Percentiles rank a stretch among this genome's conserved stretches.
These are phyloP conservation scores for Rhamnella rubrinervis DNA, from an alignment of 331 rosid species.

Conservation along the genomic window DNA sequence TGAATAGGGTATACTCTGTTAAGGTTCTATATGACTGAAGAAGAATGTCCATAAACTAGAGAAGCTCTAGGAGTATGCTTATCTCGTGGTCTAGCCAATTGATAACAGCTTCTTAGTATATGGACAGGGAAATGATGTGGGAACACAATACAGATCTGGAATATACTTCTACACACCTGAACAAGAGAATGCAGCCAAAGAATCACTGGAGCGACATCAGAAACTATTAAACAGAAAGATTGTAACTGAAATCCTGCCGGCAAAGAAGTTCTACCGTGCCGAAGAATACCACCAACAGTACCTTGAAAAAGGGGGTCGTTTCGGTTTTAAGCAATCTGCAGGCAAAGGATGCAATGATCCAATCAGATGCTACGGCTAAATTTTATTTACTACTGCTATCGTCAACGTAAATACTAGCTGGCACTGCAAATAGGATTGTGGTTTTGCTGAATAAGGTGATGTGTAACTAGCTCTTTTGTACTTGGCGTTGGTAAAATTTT, in stretches of 20 bases:
- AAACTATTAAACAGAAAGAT: slow-evolving; percentile 60
- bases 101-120: slow-evolving; percentile 10
- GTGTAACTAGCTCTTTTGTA: slow-evolving; percentile 1
- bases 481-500: slow-evolving; percentile 3
- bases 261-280: slow-evolving; percentile 87
- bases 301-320: slow-evolving; percentile 92
- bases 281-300: slow-evolving; percentile 98
- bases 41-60: no score
- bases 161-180: slow-evolving; percentile 88
- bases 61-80: not conserved
- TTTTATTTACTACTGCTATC: not conserved
- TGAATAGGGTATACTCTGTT: no score
- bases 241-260: slow-evolving; percentile 86
- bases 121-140: slow-evolving; percentile 88
- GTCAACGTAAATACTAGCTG: not conserved
- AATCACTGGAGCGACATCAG: slow-evolving; percentile 63
- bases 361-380: slow-evolving; percentile 86
- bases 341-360: slow-evolving; percentile 88
- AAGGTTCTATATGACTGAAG: no score
- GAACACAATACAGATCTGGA: slow-evolving; percentile 95
- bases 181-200: slow-evolving; percentile 78
- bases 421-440: not conserved
- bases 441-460: slow-evolving; percentile 1
- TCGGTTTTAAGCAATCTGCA: slow-evolving; percentile 80
- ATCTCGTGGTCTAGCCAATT: not conserved